A percentile compares a stretch with the other conserved stretches of the same genome.
phyloP scores from a whole-genome alignment of 192 early-diverging fungal genomes.

The Linnemannia zychae region DNA sequence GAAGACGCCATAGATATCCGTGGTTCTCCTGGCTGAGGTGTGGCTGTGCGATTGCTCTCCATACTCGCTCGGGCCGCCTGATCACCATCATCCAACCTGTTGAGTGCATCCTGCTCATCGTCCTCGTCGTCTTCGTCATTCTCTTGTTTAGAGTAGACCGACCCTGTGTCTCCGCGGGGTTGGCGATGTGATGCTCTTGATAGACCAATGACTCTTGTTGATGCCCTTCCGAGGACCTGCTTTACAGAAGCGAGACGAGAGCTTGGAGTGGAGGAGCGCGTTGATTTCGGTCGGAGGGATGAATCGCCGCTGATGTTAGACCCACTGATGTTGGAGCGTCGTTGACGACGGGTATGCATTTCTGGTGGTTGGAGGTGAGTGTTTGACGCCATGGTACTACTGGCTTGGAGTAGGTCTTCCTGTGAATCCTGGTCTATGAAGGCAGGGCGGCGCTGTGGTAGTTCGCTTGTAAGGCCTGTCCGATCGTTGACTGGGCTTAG shows the following conservation, averaged over 20 bases:
- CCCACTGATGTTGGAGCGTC: conserved; percentile 24
- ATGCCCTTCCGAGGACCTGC: conserved; percentile 38
- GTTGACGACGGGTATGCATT: conserved; percentile 5
- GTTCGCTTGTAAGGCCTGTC: conserved; percentile 25
- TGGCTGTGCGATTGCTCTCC: neutral
- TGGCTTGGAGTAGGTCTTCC: conserved; percentile 18
- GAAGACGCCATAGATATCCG: neutral
- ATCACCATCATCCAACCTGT: neutral
- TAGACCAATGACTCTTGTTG: conserved; percentile 48
- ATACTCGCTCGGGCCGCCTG: conserved; percentile 6
- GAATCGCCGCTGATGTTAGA: conserved; percentile 20
- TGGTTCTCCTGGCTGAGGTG: neutral
- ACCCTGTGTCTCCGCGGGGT: neutral
- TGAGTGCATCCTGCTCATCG: neutral
- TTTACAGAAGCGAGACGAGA: conserved; percentile 31
- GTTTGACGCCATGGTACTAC: conserved; percentile 1
- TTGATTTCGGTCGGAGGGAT: conserved; percentile 17
- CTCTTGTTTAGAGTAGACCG: neutral
- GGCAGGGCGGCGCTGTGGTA: neutral
- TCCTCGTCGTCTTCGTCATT: neutral
- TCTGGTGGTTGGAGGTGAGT: conserved; percentile 16
- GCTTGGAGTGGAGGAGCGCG: conserved; percentile 12
- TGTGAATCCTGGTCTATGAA: conserved; percentile 15
- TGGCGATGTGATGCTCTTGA: conserved; percentile 24
- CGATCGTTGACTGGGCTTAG: conserved; percentile 39